These are phyloP conservation scores for Silene coronaria DNA, from an alignment of 179 eudicot genomes.

Conservation along the genomic window DNA sequence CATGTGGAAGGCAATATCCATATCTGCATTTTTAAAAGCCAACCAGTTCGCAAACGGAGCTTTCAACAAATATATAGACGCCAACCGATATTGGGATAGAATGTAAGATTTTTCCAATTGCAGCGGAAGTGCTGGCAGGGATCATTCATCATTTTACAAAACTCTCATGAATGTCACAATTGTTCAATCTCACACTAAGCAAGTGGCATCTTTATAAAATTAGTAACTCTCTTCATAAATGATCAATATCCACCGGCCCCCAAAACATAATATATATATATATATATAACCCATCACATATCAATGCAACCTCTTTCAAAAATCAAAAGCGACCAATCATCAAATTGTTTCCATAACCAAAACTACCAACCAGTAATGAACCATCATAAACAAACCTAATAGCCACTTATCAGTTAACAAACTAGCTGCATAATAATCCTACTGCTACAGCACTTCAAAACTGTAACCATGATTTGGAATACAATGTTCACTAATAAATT, in stretches of 20 bases:
- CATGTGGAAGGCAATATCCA: constrained; percentile 70
- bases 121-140: constrained; percentile 47
- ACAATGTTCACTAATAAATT: not conserved
- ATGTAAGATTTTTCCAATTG: constrained; percentile 50
- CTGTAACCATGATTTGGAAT: not conserved
- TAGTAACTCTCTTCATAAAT: constrained; percentile 20
- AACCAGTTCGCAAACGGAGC: constrained; percentile 92
- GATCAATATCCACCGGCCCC: constrained; percentile 18
- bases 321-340: constrained; percentile 9
- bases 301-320: constrained; percentile 15
- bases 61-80: constrained; percentile 69
- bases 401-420: not conserved
- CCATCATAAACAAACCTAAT: not conserved
- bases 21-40: constrained; percentile 98
- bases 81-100: constrained; percentile 56
- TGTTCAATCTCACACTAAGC: constrained; percentile 31
- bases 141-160: constrained; percentile 34
- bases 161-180: constrained; percentile 33
- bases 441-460: not conserved
- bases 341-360: constrained; percentile 7
- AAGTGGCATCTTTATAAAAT: constrained; percentile 21
- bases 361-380: not conserved
- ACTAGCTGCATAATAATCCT: not conserved
- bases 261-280: not conserved
- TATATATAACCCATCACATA: constrained; percentile 21